Percentiles rank a stretch among this genome's conserved stretches.
Evolutionary conservation across 225 moss, liverwort and hornwort genomes (phyloP).

Genomic region (Lunularia cruciata): DNA sequence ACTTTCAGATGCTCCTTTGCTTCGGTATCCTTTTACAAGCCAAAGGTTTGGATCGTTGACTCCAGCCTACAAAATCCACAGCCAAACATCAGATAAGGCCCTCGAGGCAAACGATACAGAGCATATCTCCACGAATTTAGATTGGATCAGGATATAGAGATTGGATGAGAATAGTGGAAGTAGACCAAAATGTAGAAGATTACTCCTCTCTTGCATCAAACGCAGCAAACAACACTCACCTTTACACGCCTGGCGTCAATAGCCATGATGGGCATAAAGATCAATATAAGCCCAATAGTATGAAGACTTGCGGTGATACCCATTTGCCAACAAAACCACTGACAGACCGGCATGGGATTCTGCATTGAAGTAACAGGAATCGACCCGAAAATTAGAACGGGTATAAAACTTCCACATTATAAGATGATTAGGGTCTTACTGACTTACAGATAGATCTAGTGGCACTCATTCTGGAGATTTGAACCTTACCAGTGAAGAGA

Average conservation of each 20-base stretch:
- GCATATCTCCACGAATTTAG: neutral
- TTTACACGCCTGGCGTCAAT: conserved; percentile 87
- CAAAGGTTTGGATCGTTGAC: conserved; percentile 86
- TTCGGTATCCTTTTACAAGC: conserved; percentile 70
- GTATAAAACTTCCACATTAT: neutral
- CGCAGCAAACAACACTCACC: conserved; percentile 36
- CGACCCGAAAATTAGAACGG: no score
- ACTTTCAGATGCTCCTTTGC: conserved; percentile 53
- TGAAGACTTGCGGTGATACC: conserved; percentile 87
- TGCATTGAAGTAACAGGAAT: no score
- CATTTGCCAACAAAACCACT: conserved; percentile 99
- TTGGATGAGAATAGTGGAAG: no score
- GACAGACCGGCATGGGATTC: conserved; percentile 96
- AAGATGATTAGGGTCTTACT: no score
- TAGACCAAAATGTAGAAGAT: no score
- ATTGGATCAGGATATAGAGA: neutral
- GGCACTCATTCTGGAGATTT: no score
- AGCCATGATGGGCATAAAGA: conserved; percentile 95
- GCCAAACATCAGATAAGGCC: neutral
- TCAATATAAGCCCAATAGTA: conserved; percentile 75
- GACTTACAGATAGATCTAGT: no score
- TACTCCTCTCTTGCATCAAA: neutral
- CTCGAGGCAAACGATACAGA: neutral
- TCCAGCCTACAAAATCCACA: conserved; percentile 53
- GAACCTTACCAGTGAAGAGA: conserved; percentile 81